These are phyloP conservation scores for Senna tora DNA, from an alignment of 306 rosid genomes.

Conservation along the genomic window DNA sequence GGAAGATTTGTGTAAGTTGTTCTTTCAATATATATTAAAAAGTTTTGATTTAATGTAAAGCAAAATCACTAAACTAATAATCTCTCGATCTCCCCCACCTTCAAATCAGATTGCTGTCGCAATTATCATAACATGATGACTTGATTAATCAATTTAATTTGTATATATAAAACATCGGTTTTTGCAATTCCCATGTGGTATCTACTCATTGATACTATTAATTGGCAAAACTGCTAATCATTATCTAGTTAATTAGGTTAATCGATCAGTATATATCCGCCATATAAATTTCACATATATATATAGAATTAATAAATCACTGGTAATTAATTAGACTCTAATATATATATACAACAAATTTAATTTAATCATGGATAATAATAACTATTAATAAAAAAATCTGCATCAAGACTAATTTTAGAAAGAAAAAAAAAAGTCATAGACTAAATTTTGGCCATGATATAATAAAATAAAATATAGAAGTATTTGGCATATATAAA, in stretches of 20 bases:
- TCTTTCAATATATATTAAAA: not conserved
- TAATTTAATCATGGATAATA: no score
- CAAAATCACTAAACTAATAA: not conserved
- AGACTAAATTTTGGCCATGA: no score
- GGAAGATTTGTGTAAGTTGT: no score
- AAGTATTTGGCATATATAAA: no score
- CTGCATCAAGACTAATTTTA: no score
- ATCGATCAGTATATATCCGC: no score
- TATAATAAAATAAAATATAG: no score
- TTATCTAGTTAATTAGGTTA: no score
- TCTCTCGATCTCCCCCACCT: not conserved
- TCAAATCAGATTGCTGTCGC: slow-evolving; percentile 1
- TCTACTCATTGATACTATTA: not conserved
- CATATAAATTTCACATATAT: no score
- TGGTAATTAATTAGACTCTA: not conserved
- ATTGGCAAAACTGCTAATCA: not conserved
- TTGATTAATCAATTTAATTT: not conserved
- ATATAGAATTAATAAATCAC: not conserved
- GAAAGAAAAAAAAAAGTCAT: no score
- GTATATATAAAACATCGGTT: slow-evolving; percentile 15
- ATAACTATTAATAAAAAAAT: no score
- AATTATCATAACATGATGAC: not conserved
- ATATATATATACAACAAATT: no score
- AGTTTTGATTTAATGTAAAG: not conserved
- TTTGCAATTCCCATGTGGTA: not conserved